Base-by-base conservation (phyloP, 73 alveolate species). In the Paramecium sonneborni region DNA sequence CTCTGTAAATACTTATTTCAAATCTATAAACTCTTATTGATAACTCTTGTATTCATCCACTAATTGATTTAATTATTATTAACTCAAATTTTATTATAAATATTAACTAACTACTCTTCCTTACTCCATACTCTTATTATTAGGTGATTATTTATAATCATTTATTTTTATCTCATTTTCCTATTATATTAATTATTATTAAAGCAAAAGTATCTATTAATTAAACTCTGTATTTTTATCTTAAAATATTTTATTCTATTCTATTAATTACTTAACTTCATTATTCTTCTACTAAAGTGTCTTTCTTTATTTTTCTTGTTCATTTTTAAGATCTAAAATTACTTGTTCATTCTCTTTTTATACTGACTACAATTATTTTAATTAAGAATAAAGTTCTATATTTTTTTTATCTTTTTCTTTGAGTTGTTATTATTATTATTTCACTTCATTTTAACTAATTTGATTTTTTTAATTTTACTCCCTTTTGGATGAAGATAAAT, bases 401-500 rank as follows among this genome's bases (percentile, higher is more conserved):
- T 76, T 76, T 39, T 76, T 76, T 41, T 39, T 76, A 76, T 76
- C 88, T 76, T 41, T 76, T 4, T 76, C 88, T 5, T 76, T 76
- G 0, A 46, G 57, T 46, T 46, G 12, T 46, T 46, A 46, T 12
- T 46, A 14, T 15, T 46, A 12, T 14, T 46, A 21, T 46, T 46
- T 46, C 23, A 46, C 15, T 8, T 46, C 57, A 46, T 46, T 46
- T 46, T 46, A 46, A 14, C 1, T 14, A 46, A 5, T 12, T 12
- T 46, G 57, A 46, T 15, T 46, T 12, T 46, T 3, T 0, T 1
- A 46, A 14, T 46, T 46, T 1, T 46, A 1, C 30, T 37, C 20
- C 24, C 10, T 41, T 76, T 37, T 70, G 2, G 30, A 24, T 7
- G 76, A 57, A 12, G 57, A 46, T 46, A 46, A 14, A 14, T 46